Base-by-base conservation (phyloP, 352 stramenopile species). In the Vaucheria bursata region DNA sequence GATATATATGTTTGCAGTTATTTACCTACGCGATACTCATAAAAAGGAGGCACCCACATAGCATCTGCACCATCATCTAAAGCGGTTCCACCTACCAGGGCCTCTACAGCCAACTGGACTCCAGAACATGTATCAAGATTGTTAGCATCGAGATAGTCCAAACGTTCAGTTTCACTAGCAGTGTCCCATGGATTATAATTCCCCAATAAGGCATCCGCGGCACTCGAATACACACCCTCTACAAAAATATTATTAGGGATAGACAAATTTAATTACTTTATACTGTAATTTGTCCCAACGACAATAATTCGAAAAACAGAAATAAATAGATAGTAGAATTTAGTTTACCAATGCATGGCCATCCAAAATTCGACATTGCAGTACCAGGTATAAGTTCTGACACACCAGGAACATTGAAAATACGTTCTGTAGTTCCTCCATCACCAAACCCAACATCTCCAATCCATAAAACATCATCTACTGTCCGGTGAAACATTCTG, bases 331-430 rank as follows among this genome's bases (percentile, higher is more conserved):
- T n/a, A n/a, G n/a, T n/a, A n/a, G n/a, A n/a, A n/a, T n/a, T n/a
- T n/a, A n/a, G n/a, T n/a, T n/a, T n/a, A n/a, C n/a, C n/a, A 7
- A 68, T 68, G 53, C 53, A 68, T 2, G 53, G 53, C 53, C 53
- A 68, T 2, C 53, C 53, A 2, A 2, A 68, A 34, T 68, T 68
- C 31, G 6, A 7, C 2, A 7, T 2, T 34, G 53, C 2, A 7
- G 53, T 34, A 31, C 2, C 53, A 34, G 8, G 2, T n/a, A n/a
- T n/a, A 34, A 34, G 6, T 2, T 68, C 8, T 31, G 53, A 68
- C 2, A 68, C 53, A 34, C 2, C 8, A 34, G 2, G 2, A 34
- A 68, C 2, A 34, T 31, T 7, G 53, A 8, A 68, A 34, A 68
- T 68, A 34, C 53, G 53, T 34, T 68, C 53, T 2, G 53, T 68